Evolutionary conservation across 345 rosid species (phyloP).

Genomic region (Erodium maritimum): DNA sequence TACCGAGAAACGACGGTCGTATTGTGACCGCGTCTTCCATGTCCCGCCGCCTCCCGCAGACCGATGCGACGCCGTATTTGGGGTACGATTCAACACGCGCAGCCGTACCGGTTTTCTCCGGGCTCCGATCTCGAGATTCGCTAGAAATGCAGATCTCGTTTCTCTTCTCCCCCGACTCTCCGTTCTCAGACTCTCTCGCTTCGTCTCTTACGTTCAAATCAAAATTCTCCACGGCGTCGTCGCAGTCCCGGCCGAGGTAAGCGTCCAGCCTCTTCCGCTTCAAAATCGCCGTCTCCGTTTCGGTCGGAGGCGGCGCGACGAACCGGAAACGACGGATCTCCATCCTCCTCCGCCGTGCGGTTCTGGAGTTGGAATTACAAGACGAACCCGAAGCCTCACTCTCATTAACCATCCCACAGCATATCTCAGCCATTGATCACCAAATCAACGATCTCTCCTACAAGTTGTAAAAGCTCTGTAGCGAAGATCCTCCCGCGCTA

Average conservation of each 20-base stretch:
- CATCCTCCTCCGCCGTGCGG: conserved; percentile 39
- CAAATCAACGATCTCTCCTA: too few species aligned
- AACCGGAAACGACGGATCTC: conserved; percentile 39
- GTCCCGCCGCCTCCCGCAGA: conserved; percentile 60
- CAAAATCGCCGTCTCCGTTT: too few species aligned
- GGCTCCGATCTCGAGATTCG: too few species aligned
- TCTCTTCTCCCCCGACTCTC: background rate
- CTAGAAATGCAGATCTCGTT: background rate
- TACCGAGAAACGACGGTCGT: conserved; percentile 30
- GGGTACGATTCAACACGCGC: conserved; percentile 24
- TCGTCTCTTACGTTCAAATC: too few species aligned
- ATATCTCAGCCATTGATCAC: conserved; percentile 35
- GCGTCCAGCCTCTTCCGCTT: too few species aligned
- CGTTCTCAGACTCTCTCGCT: too few species aligned
- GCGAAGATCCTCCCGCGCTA: too few species aligned
- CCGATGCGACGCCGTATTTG: conserved; percentile 49
- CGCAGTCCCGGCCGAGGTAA: too few species aligned
- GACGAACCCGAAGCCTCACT: conserved; percentile 13
- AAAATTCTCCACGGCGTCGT: too few species aligned
- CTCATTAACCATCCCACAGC: conserved; percentile 35
- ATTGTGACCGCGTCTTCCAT: conserved; percentile 69
- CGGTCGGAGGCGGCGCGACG: conserved; percentile 11
- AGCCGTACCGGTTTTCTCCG: too few species aligned
- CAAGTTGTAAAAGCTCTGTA: too few species aligned
- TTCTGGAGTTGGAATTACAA: conserved; percentile 25